Evolutionary conservation across 768 basidiomycete species (phyloP).

Genomic region (Phaeotremella skinneri): DNA sequence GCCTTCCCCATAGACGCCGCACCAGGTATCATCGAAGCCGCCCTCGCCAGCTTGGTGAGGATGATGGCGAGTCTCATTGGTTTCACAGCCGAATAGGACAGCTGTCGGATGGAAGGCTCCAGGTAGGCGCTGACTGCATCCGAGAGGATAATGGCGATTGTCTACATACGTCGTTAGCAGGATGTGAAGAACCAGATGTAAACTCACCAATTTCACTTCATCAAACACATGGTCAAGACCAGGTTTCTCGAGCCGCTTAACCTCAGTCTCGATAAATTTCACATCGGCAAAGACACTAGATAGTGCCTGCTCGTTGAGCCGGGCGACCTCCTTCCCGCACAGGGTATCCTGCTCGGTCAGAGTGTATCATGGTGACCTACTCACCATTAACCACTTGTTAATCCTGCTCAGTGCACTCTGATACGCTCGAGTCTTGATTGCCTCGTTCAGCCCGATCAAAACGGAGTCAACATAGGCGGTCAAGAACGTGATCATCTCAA

Average conservation of each 20-base stretch:
- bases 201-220: constrained; percentile 72
- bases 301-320: constrained; percentile 85
- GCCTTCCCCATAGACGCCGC: constrained; percentile 31
- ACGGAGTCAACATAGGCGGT: constrained; percentile 83
- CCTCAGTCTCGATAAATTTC: constrained; percentile 82
- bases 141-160: constrained; percentile 61
- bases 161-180: constrained; percentile 24
- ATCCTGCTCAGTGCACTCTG: constrained; percentile 83
- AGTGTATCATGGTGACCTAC: constrained; percentile 33
- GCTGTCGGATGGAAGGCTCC: constrained; percentile 56
- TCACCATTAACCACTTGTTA: constrained; percentile 80
- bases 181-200: not conserved
- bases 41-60: constrained; percentile 48
- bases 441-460: constrained; percentile 72
- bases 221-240: constrained; percentile 71
- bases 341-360: constrained; percentile 25
- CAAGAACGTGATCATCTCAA: constrained; percentile 93
- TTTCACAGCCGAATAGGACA: constrained; percentile 48
- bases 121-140: constrained; percentile 78
- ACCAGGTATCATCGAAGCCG: constrained; percentile 11
- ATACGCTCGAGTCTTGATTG: constrained; percentile 86
- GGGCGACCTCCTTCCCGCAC: constrained; percentile 58
- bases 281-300: constrained; percentile 82
- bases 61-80: constrained; percentile 44
- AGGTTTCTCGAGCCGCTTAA: constrained; percentile 68